Evolutionary conservation across 2,329 filamentous ascomycete species (phyloP).

Genomic region (Aspergillus pseudoviridinutans): DNA sequence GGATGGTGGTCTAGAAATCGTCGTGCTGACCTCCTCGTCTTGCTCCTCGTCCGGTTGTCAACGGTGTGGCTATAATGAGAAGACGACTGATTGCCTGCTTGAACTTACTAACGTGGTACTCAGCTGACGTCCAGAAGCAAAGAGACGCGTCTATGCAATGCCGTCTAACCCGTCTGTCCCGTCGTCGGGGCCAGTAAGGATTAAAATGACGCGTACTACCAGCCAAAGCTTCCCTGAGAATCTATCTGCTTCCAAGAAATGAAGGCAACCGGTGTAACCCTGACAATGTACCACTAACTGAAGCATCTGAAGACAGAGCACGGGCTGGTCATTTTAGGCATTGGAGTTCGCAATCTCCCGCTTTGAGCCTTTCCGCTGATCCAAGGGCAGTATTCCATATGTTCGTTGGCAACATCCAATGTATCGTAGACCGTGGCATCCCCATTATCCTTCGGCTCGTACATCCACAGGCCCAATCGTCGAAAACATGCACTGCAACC

Average conservation of each 20-base stretch:
- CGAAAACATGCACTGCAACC: conserved; percentile 84
- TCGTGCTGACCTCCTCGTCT: not conserved
- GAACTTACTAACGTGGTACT: not conserved
- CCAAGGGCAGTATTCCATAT: conserved; percentile 84
- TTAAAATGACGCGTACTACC: too few species aligned
- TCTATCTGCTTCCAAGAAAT: too few species aligned
- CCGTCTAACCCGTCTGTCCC: too few species aligned
- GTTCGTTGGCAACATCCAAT: conserved; percentile 67
- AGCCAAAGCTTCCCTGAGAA: too few species aligned
- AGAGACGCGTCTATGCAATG: not conserved
- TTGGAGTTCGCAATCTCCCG: conserved; percentile 15
- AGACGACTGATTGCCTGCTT: not conserved
- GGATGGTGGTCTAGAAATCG: not conserved
- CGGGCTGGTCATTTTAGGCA: too few species aligned
- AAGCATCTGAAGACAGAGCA: too few species aligned
- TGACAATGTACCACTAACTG: too few species aligned
- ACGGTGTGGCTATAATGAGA: not conserved
- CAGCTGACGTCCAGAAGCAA: not conserved
- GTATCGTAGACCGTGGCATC: conserved; percentile 39
- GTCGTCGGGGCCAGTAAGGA: too few species aligned
- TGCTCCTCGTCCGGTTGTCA: not conserved
- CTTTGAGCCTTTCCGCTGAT: conserved; percentile 62
- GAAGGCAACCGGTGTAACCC: too few species aligned
- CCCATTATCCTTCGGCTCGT: conserved; percentile 66
- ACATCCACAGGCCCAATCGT: conserved; percentile 90